These are phyloP conservation scores for Mycena albidolilacea DNA, from an alignment of 768 basidiomycete genomes.

Conservation along the genomic window DNA sequence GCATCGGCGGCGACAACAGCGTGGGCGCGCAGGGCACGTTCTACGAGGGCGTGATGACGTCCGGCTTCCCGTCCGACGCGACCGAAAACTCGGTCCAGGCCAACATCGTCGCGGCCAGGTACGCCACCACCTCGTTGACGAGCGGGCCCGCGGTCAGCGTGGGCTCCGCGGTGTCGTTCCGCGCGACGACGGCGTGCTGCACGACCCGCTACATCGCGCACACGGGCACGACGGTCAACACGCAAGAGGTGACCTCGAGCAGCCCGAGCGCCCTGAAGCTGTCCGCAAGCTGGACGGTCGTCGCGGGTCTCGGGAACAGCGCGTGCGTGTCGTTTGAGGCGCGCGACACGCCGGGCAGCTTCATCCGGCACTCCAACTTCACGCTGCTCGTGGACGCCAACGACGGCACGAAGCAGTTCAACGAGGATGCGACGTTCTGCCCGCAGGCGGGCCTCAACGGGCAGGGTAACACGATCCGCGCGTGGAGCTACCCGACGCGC, in stretches of 20 bases:
- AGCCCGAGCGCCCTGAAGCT: constrained; percentile 10
- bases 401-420: constrained; percentile 26
- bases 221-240: constrained; percentile 30
- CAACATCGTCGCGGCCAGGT: constrained; percentile 25
- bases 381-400: constrained; percentile 17
- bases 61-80: constrained; percentile 31
- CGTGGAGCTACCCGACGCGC: constrained; percentile 26
- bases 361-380: constrained; percentile 21
- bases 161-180: constrained; percentile 28
- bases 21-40: constrained; percentile 21
- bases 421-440: constrained; percentile 30
- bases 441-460: constrained; percentile 27
- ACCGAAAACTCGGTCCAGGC: constrained; percentile 30
- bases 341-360: constrained; percentile 29
- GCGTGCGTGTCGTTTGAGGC: constrained; percentile 29
- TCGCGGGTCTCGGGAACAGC: constrained; percentile 27
- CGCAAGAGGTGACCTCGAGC: constrained; percentile 22
- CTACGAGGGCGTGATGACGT: constrained; percentile 32
- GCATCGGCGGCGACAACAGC: constrained; percentile 32
- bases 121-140: constrained; percentile 17
- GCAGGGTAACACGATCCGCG: constrained; percentile 28
- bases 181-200: constrained; percentile 24
- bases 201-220: constrained; percentile 30
- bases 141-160: constrained; percentile 29
- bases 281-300: constrained; percentile 32